Evolutionary conservation across 228 moss, liverwort and hornwort genomes (phyloP).

Genomic region (Sphagnum fallax): DNA sequence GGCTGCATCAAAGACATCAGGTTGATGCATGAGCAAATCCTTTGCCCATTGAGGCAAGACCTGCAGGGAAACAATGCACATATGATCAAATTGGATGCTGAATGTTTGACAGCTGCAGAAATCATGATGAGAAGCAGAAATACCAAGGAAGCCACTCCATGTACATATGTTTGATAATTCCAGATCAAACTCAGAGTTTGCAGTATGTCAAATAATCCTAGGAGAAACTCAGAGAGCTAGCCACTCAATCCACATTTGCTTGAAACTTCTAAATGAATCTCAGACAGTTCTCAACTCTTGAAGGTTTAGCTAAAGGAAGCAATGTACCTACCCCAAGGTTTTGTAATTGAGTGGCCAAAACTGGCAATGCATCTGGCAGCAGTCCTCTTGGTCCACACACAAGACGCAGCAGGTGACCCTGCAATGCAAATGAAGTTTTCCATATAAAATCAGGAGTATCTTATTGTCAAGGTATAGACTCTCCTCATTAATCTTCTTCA

Average conservation of each 20-base stretch:
- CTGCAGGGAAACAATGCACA: constrained; percentile 7
- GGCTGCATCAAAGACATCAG: constrained; percentile 42
- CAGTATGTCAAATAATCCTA: constrained; percentile 76
- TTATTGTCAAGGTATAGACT: too few species aligned
- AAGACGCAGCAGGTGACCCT: too few species aligned
- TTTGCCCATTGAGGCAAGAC: constrained; percentile 38
- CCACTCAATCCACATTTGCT: constrained; percentile 4
- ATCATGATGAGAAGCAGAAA: too few species aligned
- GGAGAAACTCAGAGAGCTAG: constrained; percentile 71
- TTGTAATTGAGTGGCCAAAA: constrained; percentile 62
- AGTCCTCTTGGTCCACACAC: too few species aligned
- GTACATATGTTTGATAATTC: neutral
- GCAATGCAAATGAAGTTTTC: too few species aligned
- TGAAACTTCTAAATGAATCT: too few species aligned
- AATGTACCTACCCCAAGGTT: constrained; percentile 55
- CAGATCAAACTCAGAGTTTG: too few species aligned
- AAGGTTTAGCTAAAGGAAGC: constrained; percentile 37
- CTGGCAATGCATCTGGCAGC: constrained; percentile 5
- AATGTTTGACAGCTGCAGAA: too few species aligned
- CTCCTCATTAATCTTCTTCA: neutral
- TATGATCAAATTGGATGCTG: too few species aligned
- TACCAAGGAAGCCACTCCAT: neutral
- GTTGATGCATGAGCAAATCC: constrained; percentile 29
- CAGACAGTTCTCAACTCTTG: too few species aligned
- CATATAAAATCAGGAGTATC: too few species aligned